phyloP scores from a whole-genome alignment of 345 rosid species.

The Pistacia integerrima region DNA sequence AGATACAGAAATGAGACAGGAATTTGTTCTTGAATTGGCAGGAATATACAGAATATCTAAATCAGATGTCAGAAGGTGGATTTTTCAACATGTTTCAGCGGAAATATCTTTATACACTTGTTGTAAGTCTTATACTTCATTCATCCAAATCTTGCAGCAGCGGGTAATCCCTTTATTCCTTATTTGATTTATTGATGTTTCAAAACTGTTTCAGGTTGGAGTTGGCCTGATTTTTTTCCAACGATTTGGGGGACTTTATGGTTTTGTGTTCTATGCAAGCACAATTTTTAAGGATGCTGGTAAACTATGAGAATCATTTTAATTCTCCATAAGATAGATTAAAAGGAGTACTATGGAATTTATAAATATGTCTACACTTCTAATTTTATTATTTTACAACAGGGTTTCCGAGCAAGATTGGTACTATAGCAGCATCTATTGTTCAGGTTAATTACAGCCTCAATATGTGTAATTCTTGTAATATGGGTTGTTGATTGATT shows the following conservation, averaged over 20 bases:
- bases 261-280: conserved; percentile 39
- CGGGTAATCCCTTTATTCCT: background rate
- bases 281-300: conserved; percentile 37
- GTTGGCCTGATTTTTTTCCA: conserved; percentile 45
- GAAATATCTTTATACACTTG: conserved; percentile 27
- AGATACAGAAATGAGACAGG: background rate
- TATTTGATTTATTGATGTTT: background rate
- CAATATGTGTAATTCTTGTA: background rate
- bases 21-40: background rate
- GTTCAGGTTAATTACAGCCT: conserved; percentile 37
- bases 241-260: conserved; percentile 48
- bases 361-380: background rate
- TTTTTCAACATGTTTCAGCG: conserved; percentile 21
- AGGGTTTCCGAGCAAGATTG: conserved; percentile 40
- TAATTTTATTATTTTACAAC: background rate
- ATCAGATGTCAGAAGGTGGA: conserved; percentile 22
- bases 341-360: background rate
- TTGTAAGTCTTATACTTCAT: conserved; percentile 2
- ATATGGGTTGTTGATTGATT: background rate
- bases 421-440: conserved; percentile 31
- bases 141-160: background rate
- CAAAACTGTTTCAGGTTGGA: conserved; percentile 31
- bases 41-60: conserved; percentile 32
- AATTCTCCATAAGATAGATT: background rate
- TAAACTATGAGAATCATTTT: conserved; percentile 2